Evolutionary conservation across 2,329 filamentous ascomycete genomes (phyloP).

Genomic region (Fusarium lyarnte): DNA sequence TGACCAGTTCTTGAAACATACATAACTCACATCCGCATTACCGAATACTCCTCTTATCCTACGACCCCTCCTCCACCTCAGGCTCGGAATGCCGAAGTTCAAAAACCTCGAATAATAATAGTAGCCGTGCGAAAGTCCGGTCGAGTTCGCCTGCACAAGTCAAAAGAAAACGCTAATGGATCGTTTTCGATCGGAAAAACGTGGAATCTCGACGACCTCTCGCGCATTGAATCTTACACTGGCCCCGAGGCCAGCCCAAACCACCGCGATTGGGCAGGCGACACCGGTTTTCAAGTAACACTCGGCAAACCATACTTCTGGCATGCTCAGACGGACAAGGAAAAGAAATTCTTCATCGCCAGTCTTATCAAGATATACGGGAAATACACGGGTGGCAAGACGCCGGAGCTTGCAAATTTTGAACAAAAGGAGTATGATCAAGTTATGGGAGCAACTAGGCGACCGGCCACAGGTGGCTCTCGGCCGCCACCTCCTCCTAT

Average conservation of each 20-base stretch:
- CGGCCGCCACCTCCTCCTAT: conserved; percentile 42
- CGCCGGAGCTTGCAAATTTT: conserved; percentile 84
- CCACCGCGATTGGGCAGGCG: conserved; percentile 80
- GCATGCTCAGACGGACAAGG: conserved; percentile 91
- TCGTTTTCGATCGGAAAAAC: conserved; percentile 98
- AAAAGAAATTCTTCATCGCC: conserved; percentile 98
- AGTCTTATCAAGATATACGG: conserved; percentile 95
- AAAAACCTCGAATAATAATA: conserved; percentile 92
- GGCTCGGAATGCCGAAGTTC: conserved; percentile 72
- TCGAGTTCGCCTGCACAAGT: conserved; percentile 94
- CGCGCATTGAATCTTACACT: conserved; percentile 83
- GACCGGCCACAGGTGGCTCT: conserved; percentile 43
- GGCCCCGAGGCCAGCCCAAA: conserved; percentile 65
- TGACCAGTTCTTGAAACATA: conserved; percentile 76
- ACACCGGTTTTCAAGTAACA: conserved; percentile 85
- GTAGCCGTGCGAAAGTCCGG: conserved; percentile 93
- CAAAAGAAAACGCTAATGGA: conserved; percentile 92
- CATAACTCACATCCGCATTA: conserved; percentile 94
- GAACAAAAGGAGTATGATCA: conserved; percentile 80
- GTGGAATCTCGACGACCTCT: conserved; percentile 93
- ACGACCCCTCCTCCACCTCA: conserved; percentile 85
- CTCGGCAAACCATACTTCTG: conserved; percentile 97
- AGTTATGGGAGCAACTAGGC: conserved; percentile 69
- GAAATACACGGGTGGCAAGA: conserved; percentile 91
- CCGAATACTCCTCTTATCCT: conserved; percentile 85